Evolutionary conservation across 148 eudicot species (phyloP), one percentile per base, ranked within the genome.

Genomic region (Chenopodium formosanum): DNA sequence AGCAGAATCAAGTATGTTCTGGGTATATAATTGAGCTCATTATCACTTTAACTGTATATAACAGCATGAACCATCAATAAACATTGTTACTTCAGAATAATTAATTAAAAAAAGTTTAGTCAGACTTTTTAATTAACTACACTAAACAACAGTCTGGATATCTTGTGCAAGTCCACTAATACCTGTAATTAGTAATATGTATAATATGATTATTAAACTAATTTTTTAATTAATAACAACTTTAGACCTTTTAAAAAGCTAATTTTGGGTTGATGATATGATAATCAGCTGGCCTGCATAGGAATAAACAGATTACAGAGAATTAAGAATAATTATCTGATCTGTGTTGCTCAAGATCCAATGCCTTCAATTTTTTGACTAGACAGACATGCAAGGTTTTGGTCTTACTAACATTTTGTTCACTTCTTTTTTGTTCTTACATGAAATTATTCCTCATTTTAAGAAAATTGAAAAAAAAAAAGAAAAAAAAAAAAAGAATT

Each of bases 321-420:
- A 48, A 48, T 74, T 74, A 74, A 74, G 77, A 71, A 56, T 40
- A 6, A 40, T 40, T 40, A 40, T 40, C 44, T 40, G 44, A 40
- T 12, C 68, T 73, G 44, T 80, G 63, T 25, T 44, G 72, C 78
- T 82, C 84, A 44, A 69, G 84, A 82, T 82, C 84, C 84, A 31
- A 82, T 82, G 84, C 62, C 27, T 46, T 56, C 47, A 70, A 46
- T 6, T 60, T 25, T 70, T 64, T 82, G 84, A 82, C 80, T 40
- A 60, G 83, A 80, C 83, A 80, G 83, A 74, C 69, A 73, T 73
- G 73, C 83, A 80, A 63, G 20, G 19, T 17, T 80, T 74, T 68
- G 40, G 46, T 74, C 64, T 81, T 81, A 74, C 22, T 50, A 29
- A n/a, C 78, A 29, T 32, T 81, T 46, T 76, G 44, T 60, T 82